Evolutionary conservation across 257 asterid genomes (phyloP), one percentile per base, ranked within the genome.

Genomic region (Solanum sitiens): DNA sequence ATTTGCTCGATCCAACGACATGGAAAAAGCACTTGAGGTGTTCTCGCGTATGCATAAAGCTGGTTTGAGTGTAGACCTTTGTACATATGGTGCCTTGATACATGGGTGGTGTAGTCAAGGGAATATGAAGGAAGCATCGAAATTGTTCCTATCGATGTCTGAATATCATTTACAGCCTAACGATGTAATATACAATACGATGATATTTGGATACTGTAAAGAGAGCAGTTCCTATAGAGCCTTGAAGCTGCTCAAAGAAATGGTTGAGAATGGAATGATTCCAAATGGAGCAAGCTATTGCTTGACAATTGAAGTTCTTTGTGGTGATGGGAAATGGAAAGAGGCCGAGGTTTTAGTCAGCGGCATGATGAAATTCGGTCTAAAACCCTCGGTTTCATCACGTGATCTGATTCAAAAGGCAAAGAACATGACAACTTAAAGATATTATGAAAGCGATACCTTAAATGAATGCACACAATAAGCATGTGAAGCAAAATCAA

Each of bases 101-200:
- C 92, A 92, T 20, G 98, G 98, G 47, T 95, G 94, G 96, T 93
- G 97, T 67, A 90, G 77, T 83, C 93, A 92, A 88, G 95, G 95
- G 74, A 92, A 95, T 83, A 93, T 95, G 98, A 94, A 90, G 90
- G 96, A 95, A 89, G 97, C 97, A 85, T 92, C 92, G 20, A 94
- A 92, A 85, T 82, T 95, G 86, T 94, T 95, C 90, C 89, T 86
- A 82, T 91, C 89, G n/a, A 90, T 94, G 95, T 8, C 75, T 8
- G 95, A 92, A 77, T 79, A 44, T 87, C 86, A 90, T 84, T 86
- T 94, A 73, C 87, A 91, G 65, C 98, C 96, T 44, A 95, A 91
- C 86, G 89, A 92, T 89, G 94, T 94, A 23, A 91, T 94, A 88
- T 95, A 93, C 88, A 93, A 94, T 87, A 92, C 94, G 32, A 90